Conservation (phyloP, 495 filamentous ascomycete genomes). For the Emericellopsis terricola region DNA sequence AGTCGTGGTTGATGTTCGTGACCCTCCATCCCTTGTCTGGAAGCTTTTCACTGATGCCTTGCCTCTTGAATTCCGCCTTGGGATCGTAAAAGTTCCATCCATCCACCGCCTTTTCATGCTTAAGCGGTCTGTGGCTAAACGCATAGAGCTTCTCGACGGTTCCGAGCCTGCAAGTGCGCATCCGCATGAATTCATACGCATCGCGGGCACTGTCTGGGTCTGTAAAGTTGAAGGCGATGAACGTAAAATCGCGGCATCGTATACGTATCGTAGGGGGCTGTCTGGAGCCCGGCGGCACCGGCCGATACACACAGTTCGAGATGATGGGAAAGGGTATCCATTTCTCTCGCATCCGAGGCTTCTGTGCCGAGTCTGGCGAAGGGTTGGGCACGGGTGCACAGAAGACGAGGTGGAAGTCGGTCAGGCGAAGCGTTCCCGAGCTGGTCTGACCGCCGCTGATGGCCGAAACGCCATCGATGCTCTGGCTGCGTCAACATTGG, state of each 20-base stretch:
- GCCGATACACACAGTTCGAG: constrained; percentile 49
- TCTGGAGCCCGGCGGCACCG: constrained; percentile 50
- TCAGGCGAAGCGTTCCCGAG: constrained; percentile 25
- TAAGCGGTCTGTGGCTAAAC: constrained; percentile 62
- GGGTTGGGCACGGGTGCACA: constrained; percentile 8
- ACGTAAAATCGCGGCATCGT: constrained; percentile 81
- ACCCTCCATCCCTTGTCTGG: constrained; percentile 73
- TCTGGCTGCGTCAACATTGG: constrained; percentile 6
- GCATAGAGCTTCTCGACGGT: constrained; percentile 83
- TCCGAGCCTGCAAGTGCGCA: constrained; percentile 65
- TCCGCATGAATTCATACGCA: constrained; percentile 75
- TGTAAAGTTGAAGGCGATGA: constrained; percentile 75
- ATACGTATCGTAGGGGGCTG: constrained; percentile 71
- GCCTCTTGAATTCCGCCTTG: constrained; percentile 57
- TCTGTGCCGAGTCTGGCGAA: constrained; percentile 8
- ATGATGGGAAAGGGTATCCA: constrained; percentile 95
- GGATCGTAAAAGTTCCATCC: constrained; percentile 86
- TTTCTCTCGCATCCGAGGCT: constrained; percentile 45
- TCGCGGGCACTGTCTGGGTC: constrained; percentile 60
- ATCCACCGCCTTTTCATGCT: constrained; percentile 55
- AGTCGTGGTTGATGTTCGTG: constrained; percentile 75
- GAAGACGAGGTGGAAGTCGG: constrained; percentile 20
- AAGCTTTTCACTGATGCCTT: constrained; percentile 62
- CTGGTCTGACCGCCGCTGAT: constrained; percentile 22
- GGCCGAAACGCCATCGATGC: constrained; percentile 22